phyloP scores from a whole-genome alignment of 768 basidiomycete genomes.

The Tricholoma matsutake region DNA sequence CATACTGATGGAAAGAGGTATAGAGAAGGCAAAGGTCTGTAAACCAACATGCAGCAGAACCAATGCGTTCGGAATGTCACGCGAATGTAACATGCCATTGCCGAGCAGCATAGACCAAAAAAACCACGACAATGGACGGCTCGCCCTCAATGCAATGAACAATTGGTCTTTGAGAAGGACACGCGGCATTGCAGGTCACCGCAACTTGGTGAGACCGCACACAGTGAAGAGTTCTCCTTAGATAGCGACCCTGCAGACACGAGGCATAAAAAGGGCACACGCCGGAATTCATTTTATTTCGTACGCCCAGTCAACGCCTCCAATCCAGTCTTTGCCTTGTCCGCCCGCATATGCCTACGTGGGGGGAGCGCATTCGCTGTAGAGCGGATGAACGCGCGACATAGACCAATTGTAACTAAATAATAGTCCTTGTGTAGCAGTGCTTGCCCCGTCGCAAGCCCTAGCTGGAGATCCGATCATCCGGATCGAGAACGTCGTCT shows the following conservation, averaged over 20 bases:
- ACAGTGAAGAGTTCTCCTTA: too few species aligned
- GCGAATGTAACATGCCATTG: neutral
- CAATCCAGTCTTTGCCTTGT: slow-evolving; percentile 76
- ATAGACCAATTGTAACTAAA: too few species aligned
- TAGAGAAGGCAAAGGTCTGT: neutral
- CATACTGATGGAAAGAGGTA: neutral
- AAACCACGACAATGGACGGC: neutral
- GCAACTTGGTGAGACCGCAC: neutral
- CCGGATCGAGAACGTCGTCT: too few species aligned
- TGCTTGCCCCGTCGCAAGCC: too few species aligned
- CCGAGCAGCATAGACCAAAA: neutral
- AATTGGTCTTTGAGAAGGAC: neutral
- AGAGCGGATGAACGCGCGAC: too few species aligned
- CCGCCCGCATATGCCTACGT: too few species aligned
- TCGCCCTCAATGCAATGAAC: neutral
- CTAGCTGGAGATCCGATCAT: too few species aligned
- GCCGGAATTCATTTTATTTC: neutral
- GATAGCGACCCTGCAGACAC: too few species aligned
- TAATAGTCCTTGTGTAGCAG: too few species aligned
- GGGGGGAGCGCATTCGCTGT: too few species aligned
- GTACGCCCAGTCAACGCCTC: slow-evolving; percentile 61
- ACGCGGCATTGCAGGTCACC: neutral
- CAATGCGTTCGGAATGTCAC: neutral
- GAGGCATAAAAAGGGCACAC: too few species aligned
- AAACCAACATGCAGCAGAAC: neutral